A percentile compares a stretch with the other conserved stretches of the same genome.
These are phyloP conservation scores for Eimeria sp. DNA, from an alignment of 169 alveolate genomes.

Conservation along the genomic window DNA sequence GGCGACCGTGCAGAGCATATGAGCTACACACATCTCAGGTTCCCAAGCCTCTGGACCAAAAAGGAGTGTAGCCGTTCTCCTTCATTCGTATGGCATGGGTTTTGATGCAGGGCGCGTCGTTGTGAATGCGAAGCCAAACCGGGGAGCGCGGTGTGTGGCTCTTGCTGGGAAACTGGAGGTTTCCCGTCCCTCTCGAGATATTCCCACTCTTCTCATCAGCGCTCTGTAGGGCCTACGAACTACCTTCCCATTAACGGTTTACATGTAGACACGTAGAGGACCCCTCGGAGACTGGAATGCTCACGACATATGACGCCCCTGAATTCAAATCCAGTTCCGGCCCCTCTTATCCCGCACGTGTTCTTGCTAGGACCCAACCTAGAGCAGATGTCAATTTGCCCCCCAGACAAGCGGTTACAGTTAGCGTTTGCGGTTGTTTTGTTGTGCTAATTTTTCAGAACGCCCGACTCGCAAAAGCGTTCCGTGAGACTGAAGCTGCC, in stretches of 20 bases:
- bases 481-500: conserved; percentile 52
- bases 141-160: not conserved
- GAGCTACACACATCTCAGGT: not conserved
- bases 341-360: not conserved
- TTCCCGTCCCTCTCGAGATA: conserved; percentile 59
- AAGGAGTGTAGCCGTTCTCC: not conserved
- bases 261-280: not conserved
- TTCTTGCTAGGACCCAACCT: not conserved
- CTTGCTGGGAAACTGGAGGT: conserved; percentile 58
- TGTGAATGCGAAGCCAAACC: conserved; percentile 16
- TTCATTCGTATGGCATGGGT: not conserved
- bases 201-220: conserved; percentile 29
- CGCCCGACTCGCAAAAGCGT: conserved; percentile 46
- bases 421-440: not conserved
- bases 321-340: not conserved
- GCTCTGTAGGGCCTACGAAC: conserved; percentile 21
- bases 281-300: not conserved
- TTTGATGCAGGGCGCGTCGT: conserved; percentile 37
- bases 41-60: not conserved
- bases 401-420: not conserved
- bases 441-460: conserved; percentile 3
- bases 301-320: not conserved
- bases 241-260: not conserved
- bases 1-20: not conserved
- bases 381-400: not conserved